Percentiles rank a stretch among this genome's conserved stretches.
Evolutionary conservation across 441 rosid species (phyloP).

Genomic region (Kokia cookei): DNA sequence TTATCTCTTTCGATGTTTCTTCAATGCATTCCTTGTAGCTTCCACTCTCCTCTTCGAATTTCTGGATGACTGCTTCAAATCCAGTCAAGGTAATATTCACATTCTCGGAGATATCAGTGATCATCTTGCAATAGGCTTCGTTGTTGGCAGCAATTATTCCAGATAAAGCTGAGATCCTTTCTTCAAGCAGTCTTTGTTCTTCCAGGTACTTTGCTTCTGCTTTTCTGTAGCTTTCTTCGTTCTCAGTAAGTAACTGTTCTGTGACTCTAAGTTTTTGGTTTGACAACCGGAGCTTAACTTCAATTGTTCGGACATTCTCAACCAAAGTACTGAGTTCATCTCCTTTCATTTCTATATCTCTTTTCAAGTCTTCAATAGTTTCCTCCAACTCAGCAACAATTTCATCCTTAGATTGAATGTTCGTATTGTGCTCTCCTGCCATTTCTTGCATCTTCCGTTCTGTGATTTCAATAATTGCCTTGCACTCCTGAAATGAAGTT

Average conservation of each 20-base stretch:
- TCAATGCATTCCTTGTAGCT: conserved; percentile 30
- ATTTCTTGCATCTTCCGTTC: conserved; percentile 61
- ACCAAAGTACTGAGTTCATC: conserved; percentile 57
- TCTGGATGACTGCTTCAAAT: conserved; percentile 33
- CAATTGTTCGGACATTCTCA: conserved; percentile 56
- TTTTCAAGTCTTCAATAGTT: conserved; percentile 53
- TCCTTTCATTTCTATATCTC: conserved; percentile 69
- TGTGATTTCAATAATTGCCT: conserved; percentile 34
- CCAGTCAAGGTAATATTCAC: conserved; percentile 26
- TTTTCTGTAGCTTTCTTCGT: conserved; percentile 55
- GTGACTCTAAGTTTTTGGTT: conserved; percentile 95
- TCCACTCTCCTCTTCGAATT: conserved; percentile 29
- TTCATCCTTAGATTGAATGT: conserved; percentile 33
- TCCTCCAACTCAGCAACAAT: conserved; percentile 45
- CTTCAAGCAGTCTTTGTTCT: conserved; percentile 56
- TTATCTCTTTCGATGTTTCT: conserved; percentile 35
- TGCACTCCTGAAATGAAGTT: conserved; percentile 36
- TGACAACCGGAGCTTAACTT: conserved; percentile 81
- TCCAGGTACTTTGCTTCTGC: conserved; percentile 58
- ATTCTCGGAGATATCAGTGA: conserved; percentile 34
- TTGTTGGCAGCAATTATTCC: conserved; percentile 30
- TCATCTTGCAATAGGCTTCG: conserved; percentile 41
- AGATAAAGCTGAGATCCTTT: conserved; percentile 31
- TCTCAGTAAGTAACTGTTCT: conserved; percentile 73
- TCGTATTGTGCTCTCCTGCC: conserved; percentile 30